Evolutionary conservation across 108 stramenopile species (phyloP).

Genomic region (Skeletonema marinoi): DNA sequence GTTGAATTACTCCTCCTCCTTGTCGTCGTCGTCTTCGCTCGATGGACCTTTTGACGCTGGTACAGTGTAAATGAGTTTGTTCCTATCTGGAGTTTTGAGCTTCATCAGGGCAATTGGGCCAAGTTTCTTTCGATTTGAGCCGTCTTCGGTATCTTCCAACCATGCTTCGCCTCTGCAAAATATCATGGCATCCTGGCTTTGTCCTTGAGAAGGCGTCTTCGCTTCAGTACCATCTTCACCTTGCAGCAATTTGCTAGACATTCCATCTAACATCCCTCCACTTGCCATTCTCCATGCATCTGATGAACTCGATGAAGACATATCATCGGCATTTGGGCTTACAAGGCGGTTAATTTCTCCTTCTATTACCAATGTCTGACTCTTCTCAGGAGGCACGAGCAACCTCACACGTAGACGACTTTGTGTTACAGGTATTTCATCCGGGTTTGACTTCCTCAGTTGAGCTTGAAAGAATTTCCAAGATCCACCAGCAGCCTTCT

Average conservation of each 20-base stretch:
- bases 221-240: conserved; percentile 8
- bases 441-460: conserved; percentile 13
- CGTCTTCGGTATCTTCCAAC: conserved; percentile 70
- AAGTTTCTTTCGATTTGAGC: conserved; percentile 60
- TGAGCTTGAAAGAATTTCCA: conserved; percentile 71
- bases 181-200: conserved; percentile 31
- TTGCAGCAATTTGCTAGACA: conserved; percentile 22
- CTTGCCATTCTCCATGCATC: conserved; percentile 25
- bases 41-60: conserved; percentile 13
- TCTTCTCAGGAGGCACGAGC: conserved; percentile 79
- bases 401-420: conserved; percentile 69
- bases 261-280: conserved; percentile 35
- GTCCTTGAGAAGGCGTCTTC: not conserved
- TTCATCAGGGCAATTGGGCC: conserved; percentile 74
- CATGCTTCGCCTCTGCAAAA: conserved; percentile 55
- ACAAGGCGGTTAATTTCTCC: conserved; percentile 54
- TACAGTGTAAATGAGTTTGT: conserved; percentile 47
- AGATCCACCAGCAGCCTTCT: conserved; percentile 80
- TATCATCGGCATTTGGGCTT: conserved; percentile 15
- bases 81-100: conserved; percentile 42
- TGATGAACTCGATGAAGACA: conserved; percentile 24
- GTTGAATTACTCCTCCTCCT: not conserved
- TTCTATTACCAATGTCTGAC: conserved; percentile 77
- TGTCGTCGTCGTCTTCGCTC: not conserved
- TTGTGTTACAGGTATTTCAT: conserved; percentile 23